Evolutionary conservation across 2,329 filamentous ascomycete genomes (phyloP), one percentile per base, ranked within the genome.

Genomic region (Xylaria sp.): DNA sequence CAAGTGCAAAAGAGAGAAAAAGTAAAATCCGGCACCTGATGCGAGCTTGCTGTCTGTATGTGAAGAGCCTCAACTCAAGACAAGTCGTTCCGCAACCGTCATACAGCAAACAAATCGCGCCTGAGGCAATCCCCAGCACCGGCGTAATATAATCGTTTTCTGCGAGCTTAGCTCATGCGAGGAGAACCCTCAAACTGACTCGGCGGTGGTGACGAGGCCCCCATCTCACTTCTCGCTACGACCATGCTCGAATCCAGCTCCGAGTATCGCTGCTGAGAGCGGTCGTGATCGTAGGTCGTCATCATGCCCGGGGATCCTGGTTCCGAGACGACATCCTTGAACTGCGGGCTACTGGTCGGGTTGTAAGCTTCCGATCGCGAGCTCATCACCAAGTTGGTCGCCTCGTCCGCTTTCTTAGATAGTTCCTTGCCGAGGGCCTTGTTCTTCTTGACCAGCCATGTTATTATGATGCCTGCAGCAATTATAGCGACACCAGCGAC

Each of bases 381-480:
- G 34, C 54, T 51, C 7, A 16, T 34, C 9, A 46, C 37, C 11
- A 59, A 2, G 10, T 53, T 37, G n/a, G 59, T 35, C 48, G 30
- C 16, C 39, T 54, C 57, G 7, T 56, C 55, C 2, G 19, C 44
- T 52, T 63, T 64, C 39, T 61, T 62, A 9, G 51, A 23, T 19
- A 63, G 42, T 47, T 67, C 39, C 50, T 44, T 51, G 52, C 66
- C 60, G 1, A 69, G 65, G 0, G 51, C 42, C 52, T 62, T 66
- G 58, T 69, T 69, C 55, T 66, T 62, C 23, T 55, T 57, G 55
- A 56, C 54, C 7, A 71, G 52, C 62, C 65, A 69, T 0, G 64
- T 10, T 2, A 66, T 62, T 7, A 59, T 58, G 19, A 61, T 52
- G 8, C 47, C 39, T 4, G 62, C 59, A 1, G 58, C 59, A 23